Percentiles rank a stretch among this genome's conserved stretches.
Evolutionary conservation across 2,329 filamentous ascomycete species (phyloP).

Genomic region (Exophiala sp.): DNA sequence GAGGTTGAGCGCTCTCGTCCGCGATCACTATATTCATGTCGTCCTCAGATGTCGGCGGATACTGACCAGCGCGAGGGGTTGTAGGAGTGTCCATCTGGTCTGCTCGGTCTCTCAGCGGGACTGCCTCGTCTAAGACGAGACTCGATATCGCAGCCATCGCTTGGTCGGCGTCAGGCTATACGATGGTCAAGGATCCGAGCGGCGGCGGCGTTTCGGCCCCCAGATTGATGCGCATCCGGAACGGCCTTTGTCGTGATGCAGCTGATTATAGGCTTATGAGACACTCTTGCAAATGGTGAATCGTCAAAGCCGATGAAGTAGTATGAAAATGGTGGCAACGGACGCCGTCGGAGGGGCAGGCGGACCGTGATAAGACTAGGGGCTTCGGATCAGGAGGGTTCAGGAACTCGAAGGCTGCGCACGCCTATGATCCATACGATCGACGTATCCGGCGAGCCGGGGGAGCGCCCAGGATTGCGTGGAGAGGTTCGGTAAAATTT

Average conservation of each 20-base stretch:
- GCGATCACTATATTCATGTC: slow-evolving; percentile 2
- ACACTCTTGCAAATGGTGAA: neutral
- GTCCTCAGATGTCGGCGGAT: slow-evolving; percentile 5
- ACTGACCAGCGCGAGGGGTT: slow-evolving; percentile 21
- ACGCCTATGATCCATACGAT: slow-evolving; percentile 14
- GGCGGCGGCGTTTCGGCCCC: slow-evolving; percentile 22
- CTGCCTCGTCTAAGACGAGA: slow-evolving; percentile 22
- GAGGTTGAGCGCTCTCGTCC: slow-evolving; percentile 1
- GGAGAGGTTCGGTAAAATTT: slow-evolving; percentile 2
- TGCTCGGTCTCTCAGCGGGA: slow-evolving; percentile 13
- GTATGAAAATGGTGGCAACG: slow-evolving; percentile 16
- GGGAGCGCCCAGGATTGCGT: slow-evolving; percentile 1
- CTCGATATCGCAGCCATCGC: slow-evolving; percentile 25
- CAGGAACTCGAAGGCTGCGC: slow-evolving; percentile 13
- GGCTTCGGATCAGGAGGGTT: slow-evolving; percentile 16
- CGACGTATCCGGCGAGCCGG: slow-evolving; percentile 3
- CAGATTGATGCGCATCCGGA: slow-evolving; percentile 17
- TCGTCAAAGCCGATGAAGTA: neutral
- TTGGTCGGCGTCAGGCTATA: slow-evolving; percentile 7
- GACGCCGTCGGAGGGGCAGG: slow-evolving; percentile 20
- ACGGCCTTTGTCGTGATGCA: slow-evolving; percentile 2
- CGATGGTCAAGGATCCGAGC: slow-evolving; percentile 8
- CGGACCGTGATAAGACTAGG: slow-evolving; percentile 16
- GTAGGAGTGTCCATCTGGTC: slow-evolving; percentile 27
- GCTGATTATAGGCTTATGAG: slow-evolving; percentile 2